These are phyloP conservation scores for Salvia rosmarinus DNA, from an alignment of 257 asterid genomes.

Conservation along the genomic window DNA sequence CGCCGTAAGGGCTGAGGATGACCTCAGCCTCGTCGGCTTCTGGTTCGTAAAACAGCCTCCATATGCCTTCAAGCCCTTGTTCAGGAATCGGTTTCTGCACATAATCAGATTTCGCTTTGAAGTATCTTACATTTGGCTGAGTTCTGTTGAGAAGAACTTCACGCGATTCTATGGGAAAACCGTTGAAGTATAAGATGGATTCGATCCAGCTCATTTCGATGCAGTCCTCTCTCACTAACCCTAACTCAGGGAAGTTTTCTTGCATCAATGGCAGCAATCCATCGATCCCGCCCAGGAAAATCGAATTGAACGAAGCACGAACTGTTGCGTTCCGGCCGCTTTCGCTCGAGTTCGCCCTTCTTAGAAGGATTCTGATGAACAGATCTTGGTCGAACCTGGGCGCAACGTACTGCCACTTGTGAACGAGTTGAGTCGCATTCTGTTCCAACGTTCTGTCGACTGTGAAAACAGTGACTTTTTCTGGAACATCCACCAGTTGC, in stretches of 20 bases:
- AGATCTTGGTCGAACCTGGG: background rate
- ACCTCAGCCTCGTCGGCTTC: background rate
- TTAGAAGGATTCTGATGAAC: background rate
- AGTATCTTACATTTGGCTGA: too few relatives aligned
- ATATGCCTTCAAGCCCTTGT: background rate
- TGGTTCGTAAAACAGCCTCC: background rate
- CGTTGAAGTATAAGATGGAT: too few relatives aligned
- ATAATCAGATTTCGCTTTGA: background rate
- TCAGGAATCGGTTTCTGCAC: background rate
- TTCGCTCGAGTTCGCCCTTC: too few relatives aligned
- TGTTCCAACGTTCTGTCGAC: background rate
- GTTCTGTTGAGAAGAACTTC: background rate
- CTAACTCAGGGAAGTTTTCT: background rate
- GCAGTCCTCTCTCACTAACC: background rate
- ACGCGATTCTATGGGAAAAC: background rate
- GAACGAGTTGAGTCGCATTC: background rate
- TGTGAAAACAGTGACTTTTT: constrained; percentile 4
- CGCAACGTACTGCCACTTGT: constrained; percentile 8
- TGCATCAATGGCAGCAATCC: background rate
- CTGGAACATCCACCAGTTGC: background rate
- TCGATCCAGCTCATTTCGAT: constrained; percentile 11
- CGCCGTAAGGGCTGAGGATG: background rate
- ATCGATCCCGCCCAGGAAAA: background rate
- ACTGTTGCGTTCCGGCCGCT: background rate
- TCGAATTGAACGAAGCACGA: background rate